These are phyloP conservation scores for Hymenoscyphus albidus DNA, from an alignment of 2,329 filamentous ascomycete genomes.

Conservation along the genomic window DNA sequence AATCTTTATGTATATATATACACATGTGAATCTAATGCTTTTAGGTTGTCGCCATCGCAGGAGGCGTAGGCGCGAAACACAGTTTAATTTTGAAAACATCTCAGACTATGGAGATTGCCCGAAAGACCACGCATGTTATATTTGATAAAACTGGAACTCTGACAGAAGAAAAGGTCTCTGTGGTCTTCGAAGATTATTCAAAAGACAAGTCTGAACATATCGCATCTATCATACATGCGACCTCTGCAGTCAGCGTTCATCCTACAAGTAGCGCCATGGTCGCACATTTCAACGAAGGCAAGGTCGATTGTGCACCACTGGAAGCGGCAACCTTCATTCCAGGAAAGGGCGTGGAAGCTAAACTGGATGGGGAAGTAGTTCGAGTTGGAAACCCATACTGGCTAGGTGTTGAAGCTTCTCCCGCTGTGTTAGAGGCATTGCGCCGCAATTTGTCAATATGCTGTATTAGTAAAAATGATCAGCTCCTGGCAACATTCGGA, in stretches of 20 bases:
- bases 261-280: slow-evolving; percentile 35
- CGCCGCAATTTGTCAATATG: slow-evolving; percentile 42
- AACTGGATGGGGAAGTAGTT: slow-evolving; percentile 31
- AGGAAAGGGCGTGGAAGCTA: slow-evolving; percentile 46
- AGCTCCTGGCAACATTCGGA: slow-evolving; percentile 42
- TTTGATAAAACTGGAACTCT: slow-evolving; percentile 82
- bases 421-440: slow-evolving; percentile 37
- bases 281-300: slow-evolving; percentile 31
- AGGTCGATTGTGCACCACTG: slow-evolving; percentile 24
- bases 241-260: slow-evolving; percentile 32
- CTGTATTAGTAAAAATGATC: slow-evolving; percentile 42
- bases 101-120: slow-evolving; percentile 58
- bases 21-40: too few relatives aligned
- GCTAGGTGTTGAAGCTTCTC: slow-evolving; percentile 37
- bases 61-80: slow-evolving; percentile 58
- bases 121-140: slow-evolving; percentile 61
- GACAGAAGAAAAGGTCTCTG: slow-evolving; percentile 53
- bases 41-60: slow-evolving; percentile 60
- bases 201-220: slow-evolving; percentile 23
- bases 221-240: slow-evolving; percentile 35
- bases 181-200: slow-evolving; percentile 39
- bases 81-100: slow-evolving; percentile 70
- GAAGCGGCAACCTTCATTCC: slow-evolving; percentile 38
- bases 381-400: slow-evolving; percentile 50
- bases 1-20: too few relatives aligned